A percentile compares a stretch with the other conserved stretches of the same genome.
These are phyloP conservation scores for Trichophaea hybrida DNA, from an alignment of 2,329 filamentous ascomycete species.

Conservation along the genomic window DNA sequence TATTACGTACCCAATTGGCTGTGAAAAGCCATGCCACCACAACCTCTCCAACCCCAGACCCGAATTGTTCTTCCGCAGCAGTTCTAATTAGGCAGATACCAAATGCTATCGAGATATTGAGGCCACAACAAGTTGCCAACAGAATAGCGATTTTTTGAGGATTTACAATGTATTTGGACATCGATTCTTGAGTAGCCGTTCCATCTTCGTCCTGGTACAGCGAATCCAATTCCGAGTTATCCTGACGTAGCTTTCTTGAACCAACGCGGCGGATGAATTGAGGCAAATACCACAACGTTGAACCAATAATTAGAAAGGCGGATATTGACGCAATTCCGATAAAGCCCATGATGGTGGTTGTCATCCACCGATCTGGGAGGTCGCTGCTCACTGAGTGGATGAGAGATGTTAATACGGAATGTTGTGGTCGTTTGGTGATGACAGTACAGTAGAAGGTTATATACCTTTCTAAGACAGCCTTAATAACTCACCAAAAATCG, in stretches of 20 bases:
- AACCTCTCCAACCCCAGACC: background rate
- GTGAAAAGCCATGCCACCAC: constrained; percentile 16
- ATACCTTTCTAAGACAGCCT: too few species aligned
- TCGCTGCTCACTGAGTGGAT: too few species aligned
- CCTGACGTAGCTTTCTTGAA: background rate
- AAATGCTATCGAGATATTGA: constrained; percentile 40
- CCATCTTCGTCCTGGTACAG: constrained; percentile 58
- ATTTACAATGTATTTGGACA: constrained; percentile 47
- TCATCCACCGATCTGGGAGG: too few species aligned
- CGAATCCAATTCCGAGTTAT: constrained; percentile 22
- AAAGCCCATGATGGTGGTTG: background rate
- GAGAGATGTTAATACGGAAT: too few species aligned
- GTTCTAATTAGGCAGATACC: constrained; percentile 40
- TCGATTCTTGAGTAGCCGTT: constrained; percentile 48
- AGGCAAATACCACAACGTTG: background rate
- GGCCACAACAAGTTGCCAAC: constrained; percentile 41
- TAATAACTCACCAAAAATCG: too few species aligned
- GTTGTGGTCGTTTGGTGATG: too few species aligned
- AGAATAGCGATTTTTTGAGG: constrained; percentile 43
- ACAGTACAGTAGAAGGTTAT: too few species aligned
- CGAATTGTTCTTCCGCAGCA: constrained; percentile 22
- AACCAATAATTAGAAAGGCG: background rate
- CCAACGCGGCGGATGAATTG: background rate
- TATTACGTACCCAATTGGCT: constrained; percentile 17
- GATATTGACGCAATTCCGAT: background rate